phyloP scores from a whole-genome alignment of 257 asterid species.

The Solanum clarkiae region DNA sequence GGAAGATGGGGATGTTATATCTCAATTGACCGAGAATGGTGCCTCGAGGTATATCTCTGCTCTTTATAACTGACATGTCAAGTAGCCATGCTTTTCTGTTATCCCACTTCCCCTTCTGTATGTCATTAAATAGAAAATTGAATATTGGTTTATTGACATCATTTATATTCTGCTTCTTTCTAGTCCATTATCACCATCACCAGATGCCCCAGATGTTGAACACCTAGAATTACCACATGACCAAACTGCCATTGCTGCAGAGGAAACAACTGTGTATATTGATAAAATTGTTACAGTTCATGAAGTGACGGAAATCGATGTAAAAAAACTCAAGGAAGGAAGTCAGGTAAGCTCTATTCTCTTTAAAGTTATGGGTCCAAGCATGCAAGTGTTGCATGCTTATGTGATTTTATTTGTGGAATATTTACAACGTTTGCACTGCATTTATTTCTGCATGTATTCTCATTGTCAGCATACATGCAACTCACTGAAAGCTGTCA shows the following conservation, averaged over 20 bases:
- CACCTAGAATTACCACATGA: constrained; percentile 10
- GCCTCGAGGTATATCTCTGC: background rate
- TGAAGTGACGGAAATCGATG: constrained; percentile 40
- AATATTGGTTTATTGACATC: background rate
- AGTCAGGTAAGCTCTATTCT: constrained; percentile 30
- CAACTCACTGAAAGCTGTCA: background rate
- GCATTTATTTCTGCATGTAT: background rate
- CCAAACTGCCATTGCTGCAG: constrained; percentile 21
- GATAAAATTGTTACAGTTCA: constrained; percentile 60
- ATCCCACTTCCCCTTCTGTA: background rate
- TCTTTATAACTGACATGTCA: background rate
- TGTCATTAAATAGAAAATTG: background rate
- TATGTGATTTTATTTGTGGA: background rate
- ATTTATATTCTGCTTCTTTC: background rate
- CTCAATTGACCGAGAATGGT: constrained; percentile 22
- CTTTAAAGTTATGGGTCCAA: background rate
- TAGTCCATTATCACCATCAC: constrained; percentile 17
- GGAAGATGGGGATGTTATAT: constrained; percentile 29
- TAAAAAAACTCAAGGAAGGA: constrained; percentile 25
- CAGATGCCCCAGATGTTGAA: constrained; percentile 19
- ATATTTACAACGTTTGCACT: background rate
- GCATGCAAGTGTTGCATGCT: background rate
- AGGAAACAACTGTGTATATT: constrained; percentile 47
- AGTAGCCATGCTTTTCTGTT: background rate
- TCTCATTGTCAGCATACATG: background rate